These are phyloP conservation scores for Cocos nucifera DNA, from an alignment of 176 grass and related monocot genomes.

Conservation along the genomic window DNA sequence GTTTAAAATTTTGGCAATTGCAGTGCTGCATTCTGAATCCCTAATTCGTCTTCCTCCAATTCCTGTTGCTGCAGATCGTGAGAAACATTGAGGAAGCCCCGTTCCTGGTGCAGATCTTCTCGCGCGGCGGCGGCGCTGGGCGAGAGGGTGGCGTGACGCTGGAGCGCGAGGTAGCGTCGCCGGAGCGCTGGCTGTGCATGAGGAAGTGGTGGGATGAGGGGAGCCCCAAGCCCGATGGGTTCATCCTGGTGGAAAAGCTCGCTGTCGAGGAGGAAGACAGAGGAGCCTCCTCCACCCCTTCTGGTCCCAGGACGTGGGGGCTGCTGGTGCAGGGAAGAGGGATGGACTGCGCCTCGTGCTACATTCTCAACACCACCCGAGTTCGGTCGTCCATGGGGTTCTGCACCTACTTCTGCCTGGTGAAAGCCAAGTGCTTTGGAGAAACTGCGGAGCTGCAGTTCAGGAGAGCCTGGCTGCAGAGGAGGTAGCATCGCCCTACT, in stretches of 20 bases:
- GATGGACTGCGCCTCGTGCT: constrained; percentile 28
- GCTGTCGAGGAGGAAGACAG: neutral
- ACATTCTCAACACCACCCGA: constrained; percentile 61
- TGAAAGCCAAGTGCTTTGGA: constrained; percentile 68
- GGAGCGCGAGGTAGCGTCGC: constrained; percentile 42
- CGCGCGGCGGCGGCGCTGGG: neutral
- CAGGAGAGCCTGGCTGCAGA: constrained; percentile 60
- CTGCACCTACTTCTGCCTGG: constrained; percentile 91
- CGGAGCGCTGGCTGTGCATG: constrained; percentile 47
- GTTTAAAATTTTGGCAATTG: too few species aligned
- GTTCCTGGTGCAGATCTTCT: constrained; percentile 17
- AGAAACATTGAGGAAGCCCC: constrained; percentile 30
- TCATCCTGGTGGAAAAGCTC: constrained; percentile 70
- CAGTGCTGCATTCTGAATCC: too few species aligned
- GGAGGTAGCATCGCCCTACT: neutral
- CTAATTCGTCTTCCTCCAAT: neutral
- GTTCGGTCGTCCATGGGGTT: constrained; percentile 57
- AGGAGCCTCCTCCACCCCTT: neutral
- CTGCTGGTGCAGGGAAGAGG: constrained; percentile 36
- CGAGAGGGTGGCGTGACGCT: constrained; percentile 29
- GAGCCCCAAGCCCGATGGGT: constrained; percentile 43
- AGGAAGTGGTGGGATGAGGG: constrained; percentile 37
- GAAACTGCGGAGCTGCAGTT: constrained; percentile 63
- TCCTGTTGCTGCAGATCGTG: constrained; percentile 28
- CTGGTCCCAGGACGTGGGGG: constrained; percentile 23